phyloP scores from a whole-genome alignment of 1,284 basidiomycete species.

The Malassezia nana region DNA sequence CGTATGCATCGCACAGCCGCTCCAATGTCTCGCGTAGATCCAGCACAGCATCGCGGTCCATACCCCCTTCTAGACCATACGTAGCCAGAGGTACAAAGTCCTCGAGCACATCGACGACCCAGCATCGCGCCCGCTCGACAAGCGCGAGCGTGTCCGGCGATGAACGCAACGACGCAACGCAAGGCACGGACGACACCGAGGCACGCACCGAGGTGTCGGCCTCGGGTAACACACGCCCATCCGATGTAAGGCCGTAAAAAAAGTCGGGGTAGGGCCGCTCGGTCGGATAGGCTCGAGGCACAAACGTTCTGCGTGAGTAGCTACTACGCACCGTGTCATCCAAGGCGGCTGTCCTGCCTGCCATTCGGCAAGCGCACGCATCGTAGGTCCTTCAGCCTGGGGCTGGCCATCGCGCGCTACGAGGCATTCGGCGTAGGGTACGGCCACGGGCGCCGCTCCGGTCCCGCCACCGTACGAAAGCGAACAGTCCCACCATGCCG shows the following conservation, averaged over 20 bases:
- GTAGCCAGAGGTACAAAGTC: conserved; percentile 26
- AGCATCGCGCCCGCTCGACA: conserved; percentile 21
- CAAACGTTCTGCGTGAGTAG: conserved; percentile 18
- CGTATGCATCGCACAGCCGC: conserved; percentile 30
- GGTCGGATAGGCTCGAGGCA: conserved; percentile 29
- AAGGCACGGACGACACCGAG: conserved; percentile 18
- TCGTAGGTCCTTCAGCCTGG: conserved; percentile 6
- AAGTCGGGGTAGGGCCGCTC: conserved; percentile 27
- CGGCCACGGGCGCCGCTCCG: background rate
- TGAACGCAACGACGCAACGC: conserved; percentile 25
- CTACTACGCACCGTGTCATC: background rate
- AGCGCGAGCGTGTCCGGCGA: conserved; percentile 25
- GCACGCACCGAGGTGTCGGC: background rate
- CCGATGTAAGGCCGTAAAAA: conserved; percentile 21
- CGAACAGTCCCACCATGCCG: conserved; percentile 9
- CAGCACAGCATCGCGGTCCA: conserved; percentile 31
- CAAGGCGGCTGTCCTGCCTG: background rate
- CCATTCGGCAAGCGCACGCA: background rate
- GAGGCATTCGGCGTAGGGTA: conserved; percentile 7
- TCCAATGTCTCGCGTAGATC: conserved; percentile 39
- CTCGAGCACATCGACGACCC: conserved; percentile 22
- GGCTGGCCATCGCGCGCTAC: conserved; percentile 14
- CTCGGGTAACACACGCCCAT: conserved; percentile 11
- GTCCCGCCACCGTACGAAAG: background rate
- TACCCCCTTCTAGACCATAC: conserved; percentile 25